Base-by-base conservation (phyloP, 306 rosid species). In the Corylus americana region DNA sequence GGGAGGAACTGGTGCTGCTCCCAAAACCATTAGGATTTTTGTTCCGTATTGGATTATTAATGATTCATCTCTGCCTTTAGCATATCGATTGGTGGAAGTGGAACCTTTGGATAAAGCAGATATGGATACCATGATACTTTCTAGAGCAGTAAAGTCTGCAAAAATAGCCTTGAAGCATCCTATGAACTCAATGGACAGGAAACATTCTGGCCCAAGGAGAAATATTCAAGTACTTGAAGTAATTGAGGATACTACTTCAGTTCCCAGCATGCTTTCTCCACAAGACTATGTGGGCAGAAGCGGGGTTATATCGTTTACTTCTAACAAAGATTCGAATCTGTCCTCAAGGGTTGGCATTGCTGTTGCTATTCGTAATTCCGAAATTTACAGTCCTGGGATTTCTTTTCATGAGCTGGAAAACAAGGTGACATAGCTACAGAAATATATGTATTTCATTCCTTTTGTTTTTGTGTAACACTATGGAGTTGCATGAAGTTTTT, bases 1-100 rank as follows among this genome's bases (percentile, higher is more conserved):
- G 92, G 99, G 98, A n/a, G 99, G 94, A 69, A 92, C 97, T 51
- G 89, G 81, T 80, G 89, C 87, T 73, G 97, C 98, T 27, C 96
- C 98, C 66, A 93, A 93, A 89, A 93, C 91, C 69, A 78, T 91
- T 18, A 93, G 98, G 82, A 86, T 95, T 79, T 91, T 86, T 84
- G 97, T 95, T 57, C 97, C 99, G 27, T 95, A 95, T 84, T 95
- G 99, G 99, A 92, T 95, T 83, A 88, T 87, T 51, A 91, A 95
- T 31, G 94, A 95, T 77, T 86, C 97, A 54, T 87, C 92, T 84
- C 78, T 95, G 70, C 47, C 94, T 66, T 83, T 95, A 88, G 89
- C 92, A 74, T 95, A 95, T 83, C 96, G 92, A 68, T 87, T 95
- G 85, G 98, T 95, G 68, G 99, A 92, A 84, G 93, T 91, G 49